These are phyloP conservation scores for Pseudonectria buxi DNA, from an alignment of 2,329 filamentous ascomycete genomes.

Conservation along the genomic window DNA sequence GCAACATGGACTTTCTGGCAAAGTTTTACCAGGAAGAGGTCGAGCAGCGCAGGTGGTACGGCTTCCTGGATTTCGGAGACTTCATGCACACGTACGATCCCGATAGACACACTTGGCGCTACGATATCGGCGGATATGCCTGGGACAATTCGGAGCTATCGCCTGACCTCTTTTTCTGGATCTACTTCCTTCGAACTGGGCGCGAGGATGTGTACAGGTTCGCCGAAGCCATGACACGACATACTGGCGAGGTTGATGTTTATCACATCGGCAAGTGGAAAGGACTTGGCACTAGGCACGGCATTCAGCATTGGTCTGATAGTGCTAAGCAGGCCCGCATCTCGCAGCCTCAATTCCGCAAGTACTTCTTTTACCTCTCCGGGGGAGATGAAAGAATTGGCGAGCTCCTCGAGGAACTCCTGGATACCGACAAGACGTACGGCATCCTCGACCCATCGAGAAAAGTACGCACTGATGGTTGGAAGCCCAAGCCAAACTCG, in stretches of 20 bases:
- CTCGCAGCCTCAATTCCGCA: conserved; percentile 47
- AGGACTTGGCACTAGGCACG: conserved; percentile 55
- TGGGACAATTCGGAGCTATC: conserved; percentile 62
- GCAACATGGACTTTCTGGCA: conserved; percentile 48
- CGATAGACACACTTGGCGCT: conserved; percentile 54
- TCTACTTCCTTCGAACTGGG: conserved; percentile 54
- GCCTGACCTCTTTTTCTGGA: conserved; percentile 57
- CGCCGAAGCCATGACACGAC: conserved; percentile 51
- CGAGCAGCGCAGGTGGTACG: conserved; percentile 54
- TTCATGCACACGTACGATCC: conserved; percentile 56
- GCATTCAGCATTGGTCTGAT: conserved; percentile 55
- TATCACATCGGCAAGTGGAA: conserved; percentile 54
- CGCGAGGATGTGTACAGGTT: conserved; percentile 51
- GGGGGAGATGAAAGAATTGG: conserved; percentile 53
- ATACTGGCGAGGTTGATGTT: conserved; percentile 55
- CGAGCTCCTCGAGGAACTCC: conserved; percentile 43
- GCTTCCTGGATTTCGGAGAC: conserved; percentile 57
- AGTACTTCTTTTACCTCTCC: conserved; percentile 48
- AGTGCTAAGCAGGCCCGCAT: conserved; percentile 57
- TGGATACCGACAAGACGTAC: conserved; percentile 48
- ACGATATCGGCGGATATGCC: conserved; percentile 56
- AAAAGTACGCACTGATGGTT: conserved; percentile 50
- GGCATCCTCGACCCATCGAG: conserved; percentile 48
- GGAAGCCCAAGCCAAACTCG: conserved; percentile 36
- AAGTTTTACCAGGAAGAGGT: conserved; percentile 50